Evolutionary conservation across 1,284 basidiomycete species (phyloP).

Genomic region (Xerocomus nothofagi): DNA sequence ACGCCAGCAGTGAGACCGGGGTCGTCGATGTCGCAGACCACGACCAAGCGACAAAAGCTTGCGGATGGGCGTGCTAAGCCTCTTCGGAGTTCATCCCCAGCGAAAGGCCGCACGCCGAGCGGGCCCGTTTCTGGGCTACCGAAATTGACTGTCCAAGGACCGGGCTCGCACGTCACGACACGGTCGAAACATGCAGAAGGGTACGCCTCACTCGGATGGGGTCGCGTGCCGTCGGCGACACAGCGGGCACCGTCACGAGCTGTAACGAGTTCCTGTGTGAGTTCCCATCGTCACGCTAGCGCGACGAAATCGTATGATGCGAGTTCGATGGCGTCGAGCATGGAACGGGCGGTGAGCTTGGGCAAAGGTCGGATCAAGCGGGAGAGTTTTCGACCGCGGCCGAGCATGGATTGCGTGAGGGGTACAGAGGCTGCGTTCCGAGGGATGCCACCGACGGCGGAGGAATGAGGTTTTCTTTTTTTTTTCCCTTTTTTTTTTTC

Average conservation of each 20-base stretch:
- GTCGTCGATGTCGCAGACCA: conserved; percentile 45
- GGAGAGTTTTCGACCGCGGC: conserved; percentile 77
- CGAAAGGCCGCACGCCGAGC: conserved; percentile 32
- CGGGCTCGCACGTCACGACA: conserved; percentile 17
- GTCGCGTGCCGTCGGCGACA: conserved; percentile 27
- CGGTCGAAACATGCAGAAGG: conserved; percentile 30
- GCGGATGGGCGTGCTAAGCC: conserved; percentile 38
- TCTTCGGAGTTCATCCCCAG: conserved; percentile 25
- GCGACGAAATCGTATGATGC: conserved; percentile 19
- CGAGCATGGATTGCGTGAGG: conserved; percentile 54
- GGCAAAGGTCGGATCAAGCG: conserved; percentile 47
- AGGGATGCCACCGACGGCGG: conserved; percentile 31
- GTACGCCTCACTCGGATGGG: conserved; percentile 32
- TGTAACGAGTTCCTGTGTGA: conserved; percentile 17
- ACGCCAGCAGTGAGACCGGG: conserved; percentile 61
- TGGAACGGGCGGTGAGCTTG: conserved; percentile 30
- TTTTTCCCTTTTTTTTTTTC: neutral
- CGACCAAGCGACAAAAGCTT: conserved; percentile 57
- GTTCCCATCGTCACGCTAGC: conserved; percentile 7
- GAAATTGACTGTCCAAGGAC: conserved; percentile 6
- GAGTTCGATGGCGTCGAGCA: conserved; percentile 29
- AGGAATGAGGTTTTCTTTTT: conserved; percentile 19
- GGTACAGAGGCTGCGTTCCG: conserved; percentile 16
- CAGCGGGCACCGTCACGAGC: conserved; percentile 31
- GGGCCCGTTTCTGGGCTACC: conserved; percentile 20